Base-by-base conservation (phyloP, 192 early-diverging fungal genomes). In the Coemansia sp. region DNA sequence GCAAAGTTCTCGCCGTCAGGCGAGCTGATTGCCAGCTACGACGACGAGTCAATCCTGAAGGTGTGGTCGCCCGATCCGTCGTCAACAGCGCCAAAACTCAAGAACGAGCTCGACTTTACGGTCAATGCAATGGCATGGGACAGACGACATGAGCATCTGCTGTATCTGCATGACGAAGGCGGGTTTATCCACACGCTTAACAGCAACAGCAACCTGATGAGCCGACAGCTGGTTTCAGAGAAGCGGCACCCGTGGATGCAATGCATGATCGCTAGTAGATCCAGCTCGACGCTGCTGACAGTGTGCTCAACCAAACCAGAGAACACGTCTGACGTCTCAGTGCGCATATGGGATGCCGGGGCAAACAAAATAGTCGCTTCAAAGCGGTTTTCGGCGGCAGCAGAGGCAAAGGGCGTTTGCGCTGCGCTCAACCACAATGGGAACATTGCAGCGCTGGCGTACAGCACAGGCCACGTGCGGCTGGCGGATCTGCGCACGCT, bases 91-190 rank as follows among this genome's bases (percentile, higher is more conserved):
- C 65, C 77, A 10, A 68, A 67, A 63, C 66, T 81, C 27, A 81
- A 81, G 54, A 81, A 81, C 65, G 73, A 75, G 66, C 73, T 81
- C 2, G 73, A 75, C 60, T 81, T 64, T 47, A 59, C 69, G 19
- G 78, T 75, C 27, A 69, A 51, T 60, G 69, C 78, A 12, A 81
- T 81, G 73, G 69, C 73, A 24, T 81, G 78, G 78, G 78, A 81
- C 49, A 60, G 51, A 30, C 74, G 74, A 52, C 73, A 81, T 58
- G 22, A 60, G 22, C 78, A 81, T 56, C 54, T 81, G 55, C 66
- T 81, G 51, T 81, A 81, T 30, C 56, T 81, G 56, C 71, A 75
- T 53, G 69, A 72, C 64, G 78, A 81, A 32, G 57, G 57, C 48
- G 78, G 78, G 22, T 71, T 58, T 50, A 60, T 81, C 50, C 78